Evolutionary conservation across 805 yeast species (phyloP), one percentile per base, ranked within the genome.

Genomic region (Cyberlindnera petersonii): DNA sequence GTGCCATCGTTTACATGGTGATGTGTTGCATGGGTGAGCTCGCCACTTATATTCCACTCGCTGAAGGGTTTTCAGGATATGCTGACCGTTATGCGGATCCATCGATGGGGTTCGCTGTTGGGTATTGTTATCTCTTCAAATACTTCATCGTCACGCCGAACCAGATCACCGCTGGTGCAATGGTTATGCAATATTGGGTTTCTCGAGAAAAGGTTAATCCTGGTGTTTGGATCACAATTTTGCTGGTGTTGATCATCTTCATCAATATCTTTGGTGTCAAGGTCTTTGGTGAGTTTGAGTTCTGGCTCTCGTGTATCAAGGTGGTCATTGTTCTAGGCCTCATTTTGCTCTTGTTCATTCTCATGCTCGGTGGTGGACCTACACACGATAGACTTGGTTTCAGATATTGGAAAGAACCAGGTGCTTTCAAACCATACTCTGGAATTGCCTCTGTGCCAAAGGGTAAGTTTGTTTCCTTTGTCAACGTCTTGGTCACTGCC

Each of bases 341-440:
- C 16, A 46, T 46, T 20, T 3, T 46, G 85, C 43, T 82, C 36
- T 65, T 82, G 37, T 70, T 82, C 47, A 63, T 79, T 41, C 73
- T 84, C 44, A 80, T 82, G 64, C 65, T 79, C 40, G 95, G 95
- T 43, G 95, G 93, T 39, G 85, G 79, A 21, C 89, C 91, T 47
- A 69, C 70, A 30, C 81, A 79, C 52, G 87, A 82, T 50, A 71
- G 91, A 60, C 61, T 75, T 24, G 91, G 89, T 2, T 83, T 81
- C 64, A 70, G 84, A 52, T 82, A 68, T 56, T 82, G 86, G 86
- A 59, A 68, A 31, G 55, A 75, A 44, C 87, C 88, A 0, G 89
- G 88, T 45, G 82, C 86, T 0, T 82, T 71, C 50, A 66, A 55
- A 33, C 61, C 65, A 43, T 65, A 55, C 56, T 63, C 55, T 39